Evolutionary conservation across 78 protist genomes (phyloP), one percentile per base, ranked within the genome.

Genomic region (Dictyostelium brefeldianum): DNA sequence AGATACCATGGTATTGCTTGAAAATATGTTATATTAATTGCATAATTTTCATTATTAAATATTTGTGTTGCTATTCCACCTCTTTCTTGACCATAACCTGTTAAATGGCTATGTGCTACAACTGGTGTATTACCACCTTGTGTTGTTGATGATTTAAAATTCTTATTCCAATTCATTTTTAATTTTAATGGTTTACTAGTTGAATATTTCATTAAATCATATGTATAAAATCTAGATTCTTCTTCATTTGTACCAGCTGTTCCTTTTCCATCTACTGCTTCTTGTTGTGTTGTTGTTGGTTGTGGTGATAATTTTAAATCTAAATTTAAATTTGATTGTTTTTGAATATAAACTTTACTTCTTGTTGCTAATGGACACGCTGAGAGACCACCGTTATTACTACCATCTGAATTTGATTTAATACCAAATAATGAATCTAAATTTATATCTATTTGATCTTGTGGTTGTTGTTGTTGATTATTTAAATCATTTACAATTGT

Each of bases 1-100:
- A 93, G 54, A 65, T 85, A 91, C 95, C 95, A 91, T 43, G 95
- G 95, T 41, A 91, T 77, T 1, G 90, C 91, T 48, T 91, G 92
- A 15, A 50, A 81, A 53, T 91, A 91, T 2, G 95, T 91, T 22
- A 91, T 59, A 46, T 91, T 79, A 53, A 91, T 47, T 15, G 95
- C 65, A 4, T 27, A 17, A 17, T 91, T 18, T 53, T 70, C 31
- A n/a, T 79, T 17, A 43, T 93, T 93, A 36, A 59, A 59, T 0
- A 93, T 87, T 65, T 93, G 94, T 46, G 73, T 80, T 4, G 96
- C 83, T 15, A 93, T 77, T 43, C 96, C 96, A 78, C 96, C 96
- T 6, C 83, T 57, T 15, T 93, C 94, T 41, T 82, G 96, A 25
- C 96, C 96, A 46, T 83, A 78, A 18, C 96, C 96, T 36, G 96